Base-by-base conservation (phyloP, 208 protist species). In the Leishmania mexicana region DNA sequence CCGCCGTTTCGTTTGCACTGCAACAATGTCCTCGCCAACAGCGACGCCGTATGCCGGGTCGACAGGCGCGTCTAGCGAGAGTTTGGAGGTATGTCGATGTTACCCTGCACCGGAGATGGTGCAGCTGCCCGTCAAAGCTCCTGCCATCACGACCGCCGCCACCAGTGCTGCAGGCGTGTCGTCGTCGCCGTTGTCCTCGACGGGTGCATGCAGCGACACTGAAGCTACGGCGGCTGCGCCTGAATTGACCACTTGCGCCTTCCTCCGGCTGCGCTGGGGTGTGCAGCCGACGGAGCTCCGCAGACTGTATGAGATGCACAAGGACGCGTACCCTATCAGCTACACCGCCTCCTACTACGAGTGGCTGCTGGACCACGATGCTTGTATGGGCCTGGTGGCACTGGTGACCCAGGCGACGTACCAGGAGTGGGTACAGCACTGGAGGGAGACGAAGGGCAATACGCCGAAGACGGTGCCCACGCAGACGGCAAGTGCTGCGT, bases 201-300 rank as follows among this genome's bases (percentile, higher is more conserved):
- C 57, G 13, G n/a, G 53, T 45, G 58, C 28, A n/a, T n/a, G 13
- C 45, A 35, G 49, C 47, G 58, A 2, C 38, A n/a, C 74, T 11
- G 68, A 47, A 31, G 68, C 7, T 19, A 35, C 68, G 8, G 8
- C 28, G 38, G 21, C 24, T 38, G 10, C 45, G 68, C 68, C 38
- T 42, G 42, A 47, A 17, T 47, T 4, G 19, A 51, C 68, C 8
- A 35, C 40, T 40, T 24, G 21, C 74, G 8, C 51, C n/a, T 64
- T 54, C 3, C 47, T 97, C 42, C 84, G 87, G 49, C 79, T 95
- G 62, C 92, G 91, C n/a, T 97, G 94, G 91, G 88, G 90, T 62
- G 80, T 94, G 51, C 54, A 86, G 40, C 47, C 85, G 45, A 38
- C 31, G 8, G 90, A 96, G 45, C 80, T 96, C 17, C 76, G 81